Conservation (phyloP, 495 filamentous ascomycete species). For the Neurospora sp. region DNA sequence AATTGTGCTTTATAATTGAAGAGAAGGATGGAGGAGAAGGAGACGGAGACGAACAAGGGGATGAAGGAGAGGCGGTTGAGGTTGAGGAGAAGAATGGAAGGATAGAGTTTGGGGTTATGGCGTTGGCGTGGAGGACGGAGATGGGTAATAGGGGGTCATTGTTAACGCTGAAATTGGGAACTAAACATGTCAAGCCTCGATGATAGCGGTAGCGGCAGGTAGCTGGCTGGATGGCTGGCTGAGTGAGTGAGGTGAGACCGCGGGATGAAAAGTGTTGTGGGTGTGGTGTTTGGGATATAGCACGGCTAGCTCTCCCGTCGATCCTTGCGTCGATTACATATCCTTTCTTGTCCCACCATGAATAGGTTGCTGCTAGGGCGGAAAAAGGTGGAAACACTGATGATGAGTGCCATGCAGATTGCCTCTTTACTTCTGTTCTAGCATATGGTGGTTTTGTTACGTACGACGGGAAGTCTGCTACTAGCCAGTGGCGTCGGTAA, state of each 20-base stretch:
- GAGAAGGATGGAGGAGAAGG: slow-evolving; percentile 35
- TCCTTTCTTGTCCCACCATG: not conserved
- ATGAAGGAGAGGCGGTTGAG: slow-evolving; percentile 28
- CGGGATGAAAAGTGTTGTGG: not conserved
- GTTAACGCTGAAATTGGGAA: slow-evolving; percentile 73
- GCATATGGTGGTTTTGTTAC: not conserved
- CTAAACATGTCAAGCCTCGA: slow-evolving; percentile 20
- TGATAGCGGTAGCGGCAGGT: not conserved
- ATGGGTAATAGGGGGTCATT: slow-evolving; percentile 88
- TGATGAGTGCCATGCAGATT: not conserved
- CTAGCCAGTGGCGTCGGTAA: not conserved
- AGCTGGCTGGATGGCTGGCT: not conserved
- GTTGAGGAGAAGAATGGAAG: slow-evolving; percentile 44
- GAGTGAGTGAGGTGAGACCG: not conserved
- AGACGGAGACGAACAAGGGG: slow-evolving; percentile 21
- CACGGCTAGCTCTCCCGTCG: not conserved
- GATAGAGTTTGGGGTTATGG: slow-evolving; percentile 67
- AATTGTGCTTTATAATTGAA: slow-evolving; percentile 82
- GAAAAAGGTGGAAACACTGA: not conserved
- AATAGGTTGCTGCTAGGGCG: not conserved
- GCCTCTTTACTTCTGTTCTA: not conserved
- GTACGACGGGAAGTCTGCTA: not conserved
- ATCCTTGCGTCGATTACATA: not conserved
- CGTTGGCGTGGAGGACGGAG: slow-evolving; percentile 75
- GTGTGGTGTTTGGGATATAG: not conserved